Evolutionary conservation across 768 basidiomycete genomes (phyloP).

Genomic region (Boletus sp.): DNA sequence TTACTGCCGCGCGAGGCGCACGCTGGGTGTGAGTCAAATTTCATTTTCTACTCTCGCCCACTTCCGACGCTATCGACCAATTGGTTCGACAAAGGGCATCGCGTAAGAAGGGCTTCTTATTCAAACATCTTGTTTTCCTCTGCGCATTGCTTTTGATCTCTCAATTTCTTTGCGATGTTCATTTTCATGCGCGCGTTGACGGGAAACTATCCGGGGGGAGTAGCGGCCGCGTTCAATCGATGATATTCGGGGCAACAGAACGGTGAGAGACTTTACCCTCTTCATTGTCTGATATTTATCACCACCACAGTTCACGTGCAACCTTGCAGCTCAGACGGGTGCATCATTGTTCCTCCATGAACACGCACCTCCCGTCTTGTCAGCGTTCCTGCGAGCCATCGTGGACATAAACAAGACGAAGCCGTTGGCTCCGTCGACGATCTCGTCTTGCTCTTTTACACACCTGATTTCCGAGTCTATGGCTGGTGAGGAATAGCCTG

Average conservation of each 20-base stretch:
- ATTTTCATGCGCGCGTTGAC: slow-evolving; percentile 58
- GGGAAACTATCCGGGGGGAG: slow-evolving; percentile 88
- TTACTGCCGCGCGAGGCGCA: slow-evolving; percentile 70
- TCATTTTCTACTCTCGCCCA: background rate
- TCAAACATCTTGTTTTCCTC: slow-evolving; percentile 47
- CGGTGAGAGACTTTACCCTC: slow-evolving; percentile 21
- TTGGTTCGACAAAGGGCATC: slow-evolving; percentile 38
- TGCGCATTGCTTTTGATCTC: slow-evolving; percentile 46
- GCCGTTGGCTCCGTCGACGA: slow-evolving; percentile 45
- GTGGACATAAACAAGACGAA: slow-evolving; percentile 90
- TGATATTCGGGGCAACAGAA: slow-evolving; percentile 37
- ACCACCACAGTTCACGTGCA: slow-evolving; percentile 58
- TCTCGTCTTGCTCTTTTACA: slow-evolving; percentile 45
- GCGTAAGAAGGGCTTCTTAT: slow-evolving; percentile 45
- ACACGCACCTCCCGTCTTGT: slow-evolving; percentile 50
- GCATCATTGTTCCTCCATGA: slow-evolving; percentile 84
- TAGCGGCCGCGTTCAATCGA: slow-evolving; percentile 61
- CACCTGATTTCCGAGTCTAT: slow-evolving; percentile 60
- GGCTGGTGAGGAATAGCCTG: slow-evolving; percentile 40
- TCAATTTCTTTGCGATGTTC: slow-evolving; percentile 53
- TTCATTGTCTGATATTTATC: background rate
- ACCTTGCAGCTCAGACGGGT: slow-evolving; percentile 87
- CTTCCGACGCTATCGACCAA: background rate
- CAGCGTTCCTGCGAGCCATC: slow-evolving; percentile 10
- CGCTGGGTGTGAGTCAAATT: slow-evolving; percentile 55